Conservation (phyloP, 441 rosid genomes). For the Hura crepitans region DNA sequence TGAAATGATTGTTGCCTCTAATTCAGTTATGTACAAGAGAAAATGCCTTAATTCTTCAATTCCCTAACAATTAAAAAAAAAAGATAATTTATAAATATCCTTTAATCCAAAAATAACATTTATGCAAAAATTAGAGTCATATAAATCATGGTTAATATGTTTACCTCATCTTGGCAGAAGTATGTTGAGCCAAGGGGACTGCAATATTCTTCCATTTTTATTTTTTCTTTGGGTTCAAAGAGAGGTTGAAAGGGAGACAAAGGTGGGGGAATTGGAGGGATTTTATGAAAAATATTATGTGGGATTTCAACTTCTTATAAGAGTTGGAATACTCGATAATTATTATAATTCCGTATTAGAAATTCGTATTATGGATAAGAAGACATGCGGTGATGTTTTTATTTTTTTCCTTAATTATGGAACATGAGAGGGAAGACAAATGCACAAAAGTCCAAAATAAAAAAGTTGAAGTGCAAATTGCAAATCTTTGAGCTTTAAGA, state of each 20-base stretch:
- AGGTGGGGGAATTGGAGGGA: neutral
- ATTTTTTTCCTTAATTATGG: constrained; percentile 18
- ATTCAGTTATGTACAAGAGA: constrained; percentile 51
- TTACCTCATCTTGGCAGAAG: constrained; percentile 45
- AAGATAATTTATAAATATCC: neutral
- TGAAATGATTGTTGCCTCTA: constrained; percentile 48
- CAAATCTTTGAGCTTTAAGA: constrained; percentile 21
- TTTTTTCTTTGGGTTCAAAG: neutral
- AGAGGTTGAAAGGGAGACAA: neutral
- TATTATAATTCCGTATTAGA: too few species aligned
- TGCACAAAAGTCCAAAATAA: constrained; percentile 31
- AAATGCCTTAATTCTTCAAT: constrained; percentile 54
- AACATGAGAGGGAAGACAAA: constrained; percentile 32
- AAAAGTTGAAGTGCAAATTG: constrained; percentile 20
- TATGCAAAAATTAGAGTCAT: neutral
- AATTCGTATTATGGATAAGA: too few species aligned
- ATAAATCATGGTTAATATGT: neutral
- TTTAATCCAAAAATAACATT: neutral
- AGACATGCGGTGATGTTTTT: too few species aligned
- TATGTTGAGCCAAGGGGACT: constrained; percentile 39
- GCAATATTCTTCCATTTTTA: constrained; percentile 48
- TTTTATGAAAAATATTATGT: neutral
- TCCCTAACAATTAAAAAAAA: constrained; percentile 37
- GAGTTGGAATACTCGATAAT: constrained; percentile 16
- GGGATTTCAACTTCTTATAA: constrained; percentile 31